Evolutionary conservation across 83 land plant genomes (phyloP).

Genomic region (Larix sibirica): DNA sequence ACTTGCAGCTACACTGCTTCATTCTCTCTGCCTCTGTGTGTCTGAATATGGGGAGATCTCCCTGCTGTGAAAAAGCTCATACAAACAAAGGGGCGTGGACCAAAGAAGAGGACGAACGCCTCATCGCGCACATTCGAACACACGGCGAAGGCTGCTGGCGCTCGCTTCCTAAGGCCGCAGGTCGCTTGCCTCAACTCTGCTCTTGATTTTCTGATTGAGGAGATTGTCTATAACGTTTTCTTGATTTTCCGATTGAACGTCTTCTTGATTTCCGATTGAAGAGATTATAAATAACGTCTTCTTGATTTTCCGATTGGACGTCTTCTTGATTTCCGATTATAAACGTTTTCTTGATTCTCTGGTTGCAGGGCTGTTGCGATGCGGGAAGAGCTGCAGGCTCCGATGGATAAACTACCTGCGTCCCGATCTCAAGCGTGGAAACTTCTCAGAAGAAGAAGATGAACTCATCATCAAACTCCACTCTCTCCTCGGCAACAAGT

Average conservation of each 20-base stretch:
- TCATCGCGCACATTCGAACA: constrained; percentile 14
- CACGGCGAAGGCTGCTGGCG: constrained; percentile 25
- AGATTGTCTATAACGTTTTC: too few relatives aligned
- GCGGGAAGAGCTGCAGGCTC: constrained; percentile 5
- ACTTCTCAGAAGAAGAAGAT: not conserved
- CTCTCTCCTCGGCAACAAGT: not conserved
- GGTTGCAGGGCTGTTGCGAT: not conserved
- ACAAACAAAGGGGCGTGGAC: constrained; percentile 23
- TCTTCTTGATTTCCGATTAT: too few relatives aligned
- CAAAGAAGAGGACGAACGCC: constrained; percentile 20
- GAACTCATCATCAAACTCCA: constrained; percentile 8
- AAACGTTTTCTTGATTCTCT: too few relatives aligned
- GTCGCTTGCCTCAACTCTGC: not conserved
- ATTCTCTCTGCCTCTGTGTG: too few relatives aligned
- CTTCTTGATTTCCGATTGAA: too few relatives aligned
- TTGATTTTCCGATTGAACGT: too few relatives aligned
- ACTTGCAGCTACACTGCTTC: too few relatives aligned
- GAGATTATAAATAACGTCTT: too few relatives aligned
- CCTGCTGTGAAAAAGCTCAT: constrained; percentile 16
- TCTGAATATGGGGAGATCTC: not conserved
- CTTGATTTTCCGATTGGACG: too few relatives aligned
- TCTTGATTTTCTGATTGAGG: too few relatives aligned
- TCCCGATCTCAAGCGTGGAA: not conserved
- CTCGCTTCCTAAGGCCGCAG: constrained; percentile 22
- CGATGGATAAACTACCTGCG: constrained; percentile 5